Evolutionary conservation across 345 rosid species (phyloP), one percentile per base, ranked within the genome.

Genomic region (Salix caprea): DNA sequence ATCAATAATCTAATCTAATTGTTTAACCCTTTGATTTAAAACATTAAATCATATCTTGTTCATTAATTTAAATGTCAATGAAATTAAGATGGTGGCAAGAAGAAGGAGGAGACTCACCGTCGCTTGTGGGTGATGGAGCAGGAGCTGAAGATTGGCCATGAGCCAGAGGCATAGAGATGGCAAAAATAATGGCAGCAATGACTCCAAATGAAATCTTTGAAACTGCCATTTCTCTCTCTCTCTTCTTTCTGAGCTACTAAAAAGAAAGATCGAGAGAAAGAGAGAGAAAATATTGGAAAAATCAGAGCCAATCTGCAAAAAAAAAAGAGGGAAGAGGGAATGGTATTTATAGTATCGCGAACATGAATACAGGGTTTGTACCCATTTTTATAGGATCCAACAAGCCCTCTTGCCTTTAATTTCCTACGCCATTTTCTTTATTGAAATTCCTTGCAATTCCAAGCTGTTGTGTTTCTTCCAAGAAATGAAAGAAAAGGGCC

Each of bases 111-210:
- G 60, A 36, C 52, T 42, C 39, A 78, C 78, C 78, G 23, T 79
- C 82, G 75, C 78, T 70, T 19, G 71, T 74, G 34, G 78, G 82
- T 0, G 82, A 60, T 15, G 78, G 82, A 74, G 82, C 75, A 32
- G 82, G 69, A 42, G 81, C 77, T n/a, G 67, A 30, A 58, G 68
- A 52, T 40, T 69, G 82, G 46, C 58, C 69, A 28, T 42, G 26
- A 37, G 77, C 81, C 74, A 68, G 23, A 26, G 81, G 81, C 62
- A 73, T 1, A 2, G 46, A 28, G 30, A 30, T 23, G 19, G 68
- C 67, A 16, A 10, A 44, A 15, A 78, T 21, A 11, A 60, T 44
- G 69, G 64, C 2, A n/a, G 73, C 61, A 0, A 72, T 30, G 36
- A 54, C 15, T 61, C 74, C 64, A n/a, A 23, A 67, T 21, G 62